Evolutionary conservation across 306 rosid species (phyloP).

Genomic region (Fagus sylvatica): DNA sequence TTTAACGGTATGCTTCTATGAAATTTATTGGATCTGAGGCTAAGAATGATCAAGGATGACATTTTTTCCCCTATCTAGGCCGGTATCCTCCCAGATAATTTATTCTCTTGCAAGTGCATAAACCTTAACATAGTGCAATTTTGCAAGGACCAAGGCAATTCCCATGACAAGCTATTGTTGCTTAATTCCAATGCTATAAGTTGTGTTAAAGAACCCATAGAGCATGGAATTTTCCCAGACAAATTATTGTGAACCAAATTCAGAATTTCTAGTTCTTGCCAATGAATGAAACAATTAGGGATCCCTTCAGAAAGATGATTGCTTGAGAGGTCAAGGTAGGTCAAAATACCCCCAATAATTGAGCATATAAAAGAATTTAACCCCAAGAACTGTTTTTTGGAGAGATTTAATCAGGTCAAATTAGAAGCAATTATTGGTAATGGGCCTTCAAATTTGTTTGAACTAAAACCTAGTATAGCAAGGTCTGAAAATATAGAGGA

Average conservation of each 20-base stretch:
- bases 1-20: constrained; percentile 6
- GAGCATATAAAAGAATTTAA: constrained; percentile 3
- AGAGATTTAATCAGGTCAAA: not conserved
- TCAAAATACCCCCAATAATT: not conserved
- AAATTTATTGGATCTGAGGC: constrained; percentile 8
- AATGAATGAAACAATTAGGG: constrained; percentile 22
- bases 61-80: constrained; percentile 20
- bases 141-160: constrained; percentile 23
- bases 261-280: not conserved
- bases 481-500: not conserved
- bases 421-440: constrained; percentile 10
- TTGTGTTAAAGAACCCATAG: not conserved
- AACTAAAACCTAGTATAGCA: constrained; percentile 6
- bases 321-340: constrained; percentile 8
- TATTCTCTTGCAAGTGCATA: constrained; percentile 23
- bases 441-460: constrained; percentile 21
- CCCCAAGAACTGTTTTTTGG: constrained; percentile 20
- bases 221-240: constrained; percentile 6
- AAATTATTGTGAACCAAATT: constrained; percentile 19
- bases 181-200: not conserved
- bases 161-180: constrained; percentile 8
- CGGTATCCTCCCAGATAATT: constrained; percentile 26
- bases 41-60: not conserved
- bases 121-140: constrained; percentile 20
- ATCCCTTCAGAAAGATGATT: constrained; percentile 8